Evolutionary conservation across 352 stramenopile species (phyloP).

Genomic region (Phytophthora colocasiae): DNA sequence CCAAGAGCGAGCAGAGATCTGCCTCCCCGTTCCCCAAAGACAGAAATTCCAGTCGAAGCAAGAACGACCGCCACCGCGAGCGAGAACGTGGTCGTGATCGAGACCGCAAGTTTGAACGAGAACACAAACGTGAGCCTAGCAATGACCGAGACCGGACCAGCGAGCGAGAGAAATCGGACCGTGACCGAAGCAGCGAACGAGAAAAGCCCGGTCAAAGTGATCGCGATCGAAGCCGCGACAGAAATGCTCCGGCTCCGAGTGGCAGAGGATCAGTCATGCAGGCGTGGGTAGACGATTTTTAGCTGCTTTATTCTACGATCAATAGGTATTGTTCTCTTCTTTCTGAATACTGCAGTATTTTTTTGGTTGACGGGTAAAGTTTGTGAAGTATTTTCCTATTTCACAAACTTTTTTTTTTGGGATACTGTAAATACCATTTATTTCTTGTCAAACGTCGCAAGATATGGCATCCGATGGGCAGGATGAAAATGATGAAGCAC

Average conservation of each 20-base stretch:
- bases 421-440: too few species aligned
- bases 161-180: conserved; percentile 10
- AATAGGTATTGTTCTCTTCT: conserved; percentile 5
- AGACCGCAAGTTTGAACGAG: conserved; percentile 37
- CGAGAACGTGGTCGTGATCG: conserved; percentile 21
- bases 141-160: conserved; percentile 34
- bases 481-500: conserved; percentile 5
- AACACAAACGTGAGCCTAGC: conserved; percentile 33
- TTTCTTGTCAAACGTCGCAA: too few species aligned
- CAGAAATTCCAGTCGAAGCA: conserved; percentile 17
- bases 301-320: not conserved
- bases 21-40: conserved; percentile 30
- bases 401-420: not conserved
- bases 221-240: conserved; percentile 36
- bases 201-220: conserved; percentile 22
- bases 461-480: too few species aligned
- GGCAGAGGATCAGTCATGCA: conserved; percentile 72
- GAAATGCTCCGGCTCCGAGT: conserved; percentile 21
- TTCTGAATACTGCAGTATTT: not conserved
- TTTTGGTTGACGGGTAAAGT: too few species aligned
- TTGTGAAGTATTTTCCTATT: not conserved
- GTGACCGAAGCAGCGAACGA: conserved; percentile 28
- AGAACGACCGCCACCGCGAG: conserved; percentile 26
- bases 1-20: conserved; percentile 32
- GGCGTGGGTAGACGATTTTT: conserved; percentile 70